phyloP scores from a whole-genome alignment of 345 rosid species.

The Citrus maxima region DNA sequence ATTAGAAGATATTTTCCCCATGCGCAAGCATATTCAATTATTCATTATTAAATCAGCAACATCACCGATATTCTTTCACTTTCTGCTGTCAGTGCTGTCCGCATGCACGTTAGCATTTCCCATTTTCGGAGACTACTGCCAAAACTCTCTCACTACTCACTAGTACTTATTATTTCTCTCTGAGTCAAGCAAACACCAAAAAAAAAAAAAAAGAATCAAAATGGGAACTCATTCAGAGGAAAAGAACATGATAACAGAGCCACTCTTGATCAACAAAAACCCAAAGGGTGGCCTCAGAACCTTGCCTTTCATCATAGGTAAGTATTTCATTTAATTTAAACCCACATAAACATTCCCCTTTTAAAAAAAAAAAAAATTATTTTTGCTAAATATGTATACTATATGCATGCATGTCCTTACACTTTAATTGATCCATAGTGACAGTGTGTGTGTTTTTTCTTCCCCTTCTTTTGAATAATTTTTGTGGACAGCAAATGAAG shows the following conservation, averaged over 20 bases:
- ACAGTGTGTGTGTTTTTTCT: too few relatives aligned
- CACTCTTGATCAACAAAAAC: constrained; percentile 20
- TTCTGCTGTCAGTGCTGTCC: background rate
- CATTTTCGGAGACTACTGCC: background rate
- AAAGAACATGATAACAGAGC: constrained; percentile 21
- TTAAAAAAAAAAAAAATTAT: background rate
- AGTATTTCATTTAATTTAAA: background rate
- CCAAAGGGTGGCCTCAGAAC: constrained; percentile 45
- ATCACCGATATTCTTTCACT: background rate
- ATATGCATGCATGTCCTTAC: too few relatives aligned
- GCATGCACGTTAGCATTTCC: background rate
- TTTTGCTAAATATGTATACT: background rate
- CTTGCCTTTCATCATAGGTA: constrained; percentile 65
- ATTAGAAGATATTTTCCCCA: too few relatives aligned
- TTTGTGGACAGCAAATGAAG: constrained; percentile 46
- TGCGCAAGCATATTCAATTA: too few relatives aligned
- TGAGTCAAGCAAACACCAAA: background rate
- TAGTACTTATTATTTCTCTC: background rate
- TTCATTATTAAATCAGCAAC: background rate
- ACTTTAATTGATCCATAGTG: background rate
- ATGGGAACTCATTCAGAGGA: constrained; percentile 15
- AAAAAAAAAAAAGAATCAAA: background rate
- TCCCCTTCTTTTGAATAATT: background rate
- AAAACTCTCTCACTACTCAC: background rate
- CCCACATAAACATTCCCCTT: background rate